These are phyloP conservation scores for Aureobasidium melanogenum DNA, from an alignment of 2,329 filamentous ascomycete genomes.

Conservation along the genomic window DNA sequence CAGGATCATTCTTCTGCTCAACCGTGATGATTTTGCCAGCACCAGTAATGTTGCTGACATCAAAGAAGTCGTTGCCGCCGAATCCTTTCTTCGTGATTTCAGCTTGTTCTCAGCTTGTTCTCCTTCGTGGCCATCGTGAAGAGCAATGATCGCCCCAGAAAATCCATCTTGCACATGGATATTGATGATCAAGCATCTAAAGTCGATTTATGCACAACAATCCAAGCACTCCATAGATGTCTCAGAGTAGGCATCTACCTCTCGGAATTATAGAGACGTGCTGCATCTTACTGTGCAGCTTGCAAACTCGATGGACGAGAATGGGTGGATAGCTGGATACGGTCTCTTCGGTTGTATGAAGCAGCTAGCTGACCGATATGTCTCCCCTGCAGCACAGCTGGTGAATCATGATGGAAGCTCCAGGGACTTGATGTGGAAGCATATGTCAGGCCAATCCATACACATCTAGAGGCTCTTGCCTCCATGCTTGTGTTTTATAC, in stretches of 20 bases:
- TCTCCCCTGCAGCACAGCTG: conserved; percentile 39
- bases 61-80: conserved; percentile 27
- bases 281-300: background rate
- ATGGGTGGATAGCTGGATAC: background rate
- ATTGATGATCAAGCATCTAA: background rate
- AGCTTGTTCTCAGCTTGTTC: conserved; percentile 35
- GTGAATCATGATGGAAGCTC: conserved; percentile 36
- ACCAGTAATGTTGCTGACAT: conserved; percentile 29
- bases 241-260: background rate
- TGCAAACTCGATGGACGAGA: background rate
- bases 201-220: background rate
- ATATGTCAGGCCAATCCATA: conserved; percentile 21
- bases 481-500: too few species aligned
- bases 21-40: conserved; percentile 34
- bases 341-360: conserved; percentile 27
- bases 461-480: too few species aligned
- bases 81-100: conserved; percentile 33
- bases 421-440: conserved; percentile 26
- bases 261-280: background rate
- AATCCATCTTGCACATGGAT: conserved; percentile 25
- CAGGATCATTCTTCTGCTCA: conserved; percentile 26
- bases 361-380: conserved; percentile 35
- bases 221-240: background rate
- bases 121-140: conserved; percentile 30
- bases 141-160: conserved; percentile 32